phyloP scores from a whole-genome alignment of 2,329 filamentous ascomycete genomes.

The Aspergillus pseudonomiae region DNA sequence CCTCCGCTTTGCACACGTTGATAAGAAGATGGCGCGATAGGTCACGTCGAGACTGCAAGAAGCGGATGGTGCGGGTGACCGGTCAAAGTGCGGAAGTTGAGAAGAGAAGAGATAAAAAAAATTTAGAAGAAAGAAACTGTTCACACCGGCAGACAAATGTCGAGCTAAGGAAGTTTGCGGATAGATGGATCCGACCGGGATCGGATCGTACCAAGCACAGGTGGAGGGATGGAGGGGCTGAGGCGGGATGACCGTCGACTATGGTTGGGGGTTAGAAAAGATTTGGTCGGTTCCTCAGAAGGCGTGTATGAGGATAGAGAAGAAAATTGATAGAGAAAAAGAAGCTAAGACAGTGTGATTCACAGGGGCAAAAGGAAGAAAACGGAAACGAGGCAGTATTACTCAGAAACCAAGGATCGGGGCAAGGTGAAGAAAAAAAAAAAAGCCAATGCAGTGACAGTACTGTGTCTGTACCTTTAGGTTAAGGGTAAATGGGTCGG shows the following conservation, averaged over 20 bases:
- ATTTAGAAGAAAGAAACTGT: constrained; percentile 24
- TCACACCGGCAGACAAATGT: constrained; percentile 28
- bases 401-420: constrained; percentile 9
- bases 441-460: constrained; percentile 5
- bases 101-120: constrained; percentile 10
- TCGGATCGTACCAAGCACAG: constrained; percentile 19
- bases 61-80: constrained; percentile 11
- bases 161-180: constrained; percentile 44
- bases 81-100: constrained; percentile 17
- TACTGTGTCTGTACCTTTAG: neutral
- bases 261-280: constrained; percentile 9
- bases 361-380: constrained; percentile 12
- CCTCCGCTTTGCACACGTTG: constrained; percentile 17
- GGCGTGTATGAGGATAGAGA: neutral
- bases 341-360: constrained; percentile 8
- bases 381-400: constrained; percentile 10
- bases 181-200: constrained; percentile 28
- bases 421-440: constrained; percentile 1
- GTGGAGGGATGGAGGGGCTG: constrained; percentile 13
- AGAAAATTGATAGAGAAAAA: constrained; percentile 6
- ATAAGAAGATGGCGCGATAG: constrained; percentile 9
- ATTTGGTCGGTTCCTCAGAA: neutral
- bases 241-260: constrained; percentile 18
- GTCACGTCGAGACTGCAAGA: constrained; percentile 10
- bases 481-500: constrained; percentile 5